These are phyloP conservation scores for Elsinoe fawcettii DNA, from an alignment of 2,329 filamentous ascomycete species.

Conservation along the genomic window DNA sequence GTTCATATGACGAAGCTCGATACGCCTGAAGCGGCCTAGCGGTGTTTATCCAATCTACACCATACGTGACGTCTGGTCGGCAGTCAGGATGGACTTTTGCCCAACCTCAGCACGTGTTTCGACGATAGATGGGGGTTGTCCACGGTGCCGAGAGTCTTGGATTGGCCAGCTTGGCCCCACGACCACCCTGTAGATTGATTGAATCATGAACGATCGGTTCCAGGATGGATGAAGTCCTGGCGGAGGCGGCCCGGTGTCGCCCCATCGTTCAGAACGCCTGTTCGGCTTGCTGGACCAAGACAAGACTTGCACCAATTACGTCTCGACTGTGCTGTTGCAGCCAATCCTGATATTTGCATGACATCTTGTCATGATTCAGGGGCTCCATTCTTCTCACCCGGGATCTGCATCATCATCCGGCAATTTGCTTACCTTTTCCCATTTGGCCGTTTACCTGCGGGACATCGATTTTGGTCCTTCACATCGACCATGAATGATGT, in stretches of 20 bases:
- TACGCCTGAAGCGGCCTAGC: conserved; percentile 2
- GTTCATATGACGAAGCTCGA: not conserved
- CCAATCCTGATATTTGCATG: conserved; percentile 5
- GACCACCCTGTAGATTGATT: conserved; percentile 1
- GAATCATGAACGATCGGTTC: not conserved
- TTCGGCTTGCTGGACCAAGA: conserved; percentile 5
- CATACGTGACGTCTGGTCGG: not conserved
- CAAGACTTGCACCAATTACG: not conserved
- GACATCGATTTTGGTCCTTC: not conserved
- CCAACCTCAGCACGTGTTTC: not conserved
- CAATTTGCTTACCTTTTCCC: conserved; percentile 1
- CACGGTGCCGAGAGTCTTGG: not conserved
- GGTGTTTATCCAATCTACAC: not conserved
- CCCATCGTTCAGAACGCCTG: conserved; percentile 4
- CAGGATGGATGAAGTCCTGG: not conserved
- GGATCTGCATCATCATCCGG: conserved; percentile 8
- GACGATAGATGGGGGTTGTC: not conserved
- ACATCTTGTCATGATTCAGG: conserved; percentile 10
- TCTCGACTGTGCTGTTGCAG: not conserved
- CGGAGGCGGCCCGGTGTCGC: not conserved
- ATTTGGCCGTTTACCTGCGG: not conserved
- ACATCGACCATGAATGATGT: not conserved
- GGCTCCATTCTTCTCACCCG: not conserved
- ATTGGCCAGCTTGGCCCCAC: conserved; percentile 9
- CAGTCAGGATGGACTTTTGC: not conserved